Percentiles rank a stretch among this genome's conserved stretches.
Evolutionary conservation across 2,329 filamentous ascomycete species (phyloP).

Genomic region (Clathrospora elynae): DNA sequence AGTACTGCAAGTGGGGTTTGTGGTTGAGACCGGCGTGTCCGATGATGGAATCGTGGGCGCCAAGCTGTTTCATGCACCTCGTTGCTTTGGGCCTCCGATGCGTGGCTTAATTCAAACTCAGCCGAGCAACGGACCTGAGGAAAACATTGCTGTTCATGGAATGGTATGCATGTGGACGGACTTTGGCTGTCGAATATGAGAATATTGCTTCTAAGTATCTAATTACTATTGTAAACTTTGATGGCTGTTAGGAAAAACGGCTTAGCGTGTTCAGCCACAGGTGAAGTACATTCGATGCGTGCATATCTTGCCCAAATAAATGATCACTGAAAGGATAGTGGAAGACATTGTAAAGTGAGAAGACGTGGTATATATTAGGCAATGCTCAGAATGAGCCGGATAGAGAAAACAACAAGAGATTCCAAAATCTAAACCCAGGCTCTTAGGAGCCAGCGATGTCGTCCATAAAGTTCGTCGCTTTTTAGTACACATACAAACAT

Average conservation of each 20-base stretch:
- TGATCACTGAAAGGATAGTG: background rate
- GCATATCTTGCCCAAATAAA: too few species aligned
- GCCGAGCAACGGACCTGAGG: too few species aligned
- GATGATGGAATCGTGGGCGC: background rate
- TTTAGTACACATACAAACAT: constrained; percentile 17
- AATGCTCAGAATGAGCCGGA: constrained; percentile 11
- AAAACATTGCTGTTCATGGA: too few species aligned
- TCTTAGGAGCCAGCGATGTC: constrained; percentile 1
- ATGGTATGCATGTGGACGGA: too few species aligned
- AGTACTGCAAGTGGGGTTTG: background rate
- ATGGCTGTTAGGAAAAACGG: too few species aligned
- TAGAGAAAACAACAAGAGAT: constrained; percentile 7
- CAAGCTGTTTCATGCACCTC: background rate
- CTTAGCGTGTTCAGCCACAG: too few species aligned
- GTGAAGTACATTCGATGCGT: too few species aligned
- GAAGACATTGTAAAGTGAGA: background rate
- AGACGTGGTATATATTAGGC: constrained; percentile 14
- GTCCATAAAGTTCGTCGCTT: constrained; percentile 15
- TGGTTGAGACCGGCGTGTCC: constrained; percentile 1
- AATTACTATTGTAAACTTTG: too few species aligned
- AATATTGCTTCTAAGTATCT: too few species aligned
- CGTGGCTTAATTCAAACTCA: too few species aligned
- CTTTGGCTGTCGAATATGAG: too few species aligned
- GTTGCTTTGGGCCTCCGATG: too few species aligned
- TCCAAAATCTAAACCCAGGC: constrained; percentile 7